Conservation (phyloP, 768 basidiomycete species). For the Antrodiella citrinella region DNA sequence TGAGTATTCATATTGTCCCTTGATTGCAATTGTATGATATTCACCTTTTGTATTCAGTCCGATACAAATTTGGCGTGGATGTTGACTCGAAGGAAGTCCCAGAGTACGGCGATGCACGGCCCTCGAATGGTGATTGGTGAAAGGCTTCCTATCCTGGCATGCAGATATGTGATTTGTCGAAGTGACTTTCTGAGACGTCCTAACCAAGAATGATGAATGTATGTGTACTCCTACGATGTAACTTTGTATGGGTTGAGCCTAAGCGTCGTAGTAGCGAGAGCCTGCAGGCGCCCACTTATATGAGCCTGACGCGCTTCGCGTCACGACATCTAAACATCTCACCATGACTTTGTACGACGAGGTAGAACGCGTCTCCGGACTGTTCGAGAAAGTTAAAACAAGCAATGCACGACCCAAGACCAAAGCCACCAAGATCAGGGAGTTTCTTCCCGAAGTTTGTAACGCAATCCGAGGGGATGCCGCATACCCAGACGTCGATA, state of each 20-base stretch:
- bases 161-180: no score
- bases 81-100: neutral
- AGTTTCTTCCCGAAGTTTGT: neutral
- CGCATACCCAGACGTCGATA: neutral
- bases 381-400: neutral
- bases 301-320: neutral
- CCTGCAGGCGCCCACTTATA: no score
- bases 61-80: neutral
- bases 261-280: no score
- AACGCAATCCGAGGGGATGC: neutral
- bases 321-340: neutral
- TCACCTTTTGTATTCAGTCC: neutral
- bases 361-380: neutral
- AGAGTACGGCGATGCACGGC: neutral
- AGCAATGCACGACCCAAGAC: neutral
- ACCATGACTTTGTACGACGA: neutral
- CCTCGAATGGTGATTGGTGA: no score
- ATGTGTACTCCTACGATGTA: no score
- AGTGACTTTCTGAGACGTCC: no score
- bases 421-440: neutral
- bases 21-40: neutral
- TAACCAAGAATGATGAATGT: no score
- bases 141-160: no score
- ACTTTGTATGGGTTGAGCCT: no score
- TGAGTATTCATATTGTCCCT: neutral